Conservation (phyloP, 2,329 filamentous ascomycete species). For the Aspergillus quadrilineatus region DNA sequence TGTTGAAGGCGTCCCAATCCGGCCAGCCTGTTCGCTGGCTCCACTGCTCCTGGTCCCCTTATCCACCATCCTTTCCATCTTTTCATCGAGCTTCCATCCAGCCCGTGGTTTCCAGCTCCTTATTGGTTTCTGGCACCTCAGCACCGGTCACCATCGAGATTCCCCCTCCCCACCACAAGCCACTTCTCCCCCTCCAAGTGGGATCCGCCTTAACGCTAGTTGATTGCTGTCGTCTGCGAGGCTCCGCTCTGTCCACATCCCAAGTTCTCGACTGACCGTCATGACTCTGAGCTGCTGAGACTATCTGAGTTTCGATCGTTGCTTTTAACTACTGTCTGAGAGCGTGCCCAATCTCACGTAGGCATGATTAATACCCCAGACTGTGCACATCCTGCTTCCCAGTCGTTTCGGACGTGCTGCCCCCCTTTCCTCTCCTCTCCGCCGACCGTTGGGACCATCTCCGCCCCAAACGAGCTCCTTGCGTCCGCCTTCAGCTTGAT, state of each 20-base stretch:
- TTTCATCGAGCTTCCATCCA: constrained; percentile 11
- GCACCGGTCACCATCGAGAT: constrained; percentile 6
- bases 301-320: not conserved
- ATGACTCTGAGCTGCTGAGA: not conserved
- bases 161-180: constrained; percentile 4
- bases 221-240: constrained; percentile 18
- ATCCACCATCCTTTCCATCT: constrained; percentile 7
- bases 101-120: not conserved
- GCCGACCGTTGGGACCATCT: constrained; percentile 25
- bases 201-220: constrained; percentile 17
- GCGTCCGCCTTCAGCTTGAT: constrained; percentile 19
- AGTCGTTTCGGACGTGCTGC: constrained; percentile 6
- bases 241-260: constrained; percentile 17
- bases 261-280: constrained; percentile 2
- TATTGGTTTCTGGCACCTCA: constrained; percentile 6
- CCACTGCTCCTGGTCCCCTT: constrained; percentile 22
- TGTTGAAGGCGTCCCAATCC: constrained; percentile 6
- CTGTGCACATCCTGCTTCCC: constrained; percentile 8
- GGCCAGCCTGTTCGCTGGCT: constrained; percentile 19
- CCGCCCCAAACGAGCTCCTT: constrained; percentile 22
- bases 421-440: constrained; percentile 20
- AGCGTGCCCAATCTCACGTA: not conserved
- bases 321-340: not conserved
- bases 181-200: constrained; percentile 12
- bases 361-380: constrained; percentile 15